Conservation (phyloP, 345 rosid species). For the Schrenkiella parvula region DNA sequence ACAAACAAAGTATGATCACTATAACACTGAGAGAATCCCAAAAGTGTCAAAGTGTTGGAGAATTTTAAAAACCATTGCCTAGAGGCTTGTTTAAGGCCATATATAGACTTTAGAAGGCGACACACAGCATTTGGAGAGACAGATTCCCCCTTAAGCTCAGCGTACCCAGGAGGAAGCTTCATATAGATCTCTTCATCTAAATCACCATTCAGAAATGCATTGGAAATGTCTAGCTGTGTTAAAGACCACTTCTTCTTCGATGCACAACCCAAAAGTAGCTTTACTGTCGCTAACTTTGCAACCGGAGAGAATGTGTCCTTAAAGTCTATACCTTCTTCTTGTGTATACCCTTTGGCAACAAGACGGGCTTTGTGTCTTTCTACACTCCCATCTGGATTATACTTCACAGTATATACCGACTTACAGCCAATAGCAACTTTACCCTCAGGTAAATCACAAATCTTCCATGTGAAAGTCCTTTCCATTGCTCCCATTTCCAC, state of each 20-base stretch:
- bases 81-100: not conserved
- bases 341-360: too few species aligned
- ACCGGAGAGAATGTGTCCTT: too few species aligned
- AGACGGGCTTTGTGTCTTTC: not conserved
- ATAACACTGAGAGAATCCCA: rapidly evolving
- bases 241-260: not conserved
- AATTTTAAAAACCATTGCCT: not conserved
- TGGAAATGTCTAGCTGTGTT: not conserved
- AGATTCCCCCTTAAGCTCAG: not conserved
- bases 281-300: too few species aligned
- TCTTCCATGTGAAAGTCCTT: not conserved
- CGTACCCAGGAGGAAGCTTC: not conserved
- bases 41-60: rapidly evolving
- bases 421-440: not conserved
- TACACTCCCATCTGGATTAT: not conserved
- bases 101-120: not conserved
- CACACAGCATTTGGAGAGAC: too few species aligned
- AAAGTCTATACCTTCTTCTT: too few species aligned
- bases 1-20: not conserved
- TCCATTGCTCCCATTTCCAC: not conserved
- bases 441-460: not conserved
- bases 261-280: too few species aligned
- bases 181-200: not conserved
- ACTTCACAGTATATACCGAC: not conserved
- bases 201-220: not conserved